Evolutionary conservation across 805 yeast species (phyloP).

Genomic region (Yamadazyma scolyti): DNA sequence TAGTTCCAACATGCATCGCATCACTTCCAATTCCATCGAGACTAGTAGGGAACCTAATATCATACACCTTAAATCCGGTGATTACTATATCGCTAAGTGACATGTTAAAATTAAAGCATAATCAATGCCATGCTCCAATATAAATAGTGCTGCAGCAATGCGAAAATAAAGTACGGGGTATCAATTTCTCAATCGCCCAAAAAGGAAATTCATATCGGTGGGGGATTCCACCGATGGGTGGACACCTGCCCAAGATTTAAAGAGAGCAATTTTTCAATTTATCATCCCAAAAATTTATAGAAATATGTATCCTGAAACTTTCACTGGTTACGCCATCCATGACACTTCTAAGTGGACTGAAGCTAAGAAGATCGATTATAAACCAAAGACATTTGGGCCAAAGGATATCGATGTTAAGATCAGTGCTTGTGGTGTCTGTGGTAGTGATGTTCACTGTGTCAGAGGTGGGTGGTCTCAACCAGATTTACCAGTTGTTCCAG

Average conservation of each 20-base stretch:
- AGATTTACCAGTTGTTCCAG: constrained; percentile 37
- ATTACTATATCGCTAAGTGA: constrained; percentile 13
- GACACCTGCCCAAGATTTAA: no score
- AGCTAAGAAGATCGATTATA: constrained; percentile 22
- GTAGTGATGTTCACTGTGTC: constrained; percentile 53
- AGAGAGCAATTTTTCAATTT: no score
- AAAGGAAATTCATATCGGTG: no score
- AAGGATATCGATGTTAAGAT: constrained; percentile 52
- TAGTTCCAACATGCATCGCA: constrained; percentile 38
- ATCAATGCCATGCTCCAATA: no score
- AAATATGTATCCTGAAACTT: constrained; percentile 24
- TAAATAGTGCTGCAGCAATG: no score
- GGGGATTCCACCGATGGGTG: no score
- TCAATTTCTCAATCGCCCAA: no score
- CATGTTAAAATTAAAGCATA: no score
- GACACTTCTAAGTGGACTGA: constrained; percentile 22
- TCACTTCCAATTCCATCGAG: constrained; percentile 39
- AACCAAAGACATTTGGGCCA: constrained; percentile 19
- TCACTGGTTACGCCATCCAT: constrained; percentile 28
- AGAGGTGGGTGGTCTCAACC: constrained; percentile 50
- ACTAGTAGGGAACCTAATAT: constrained; percentile 36
- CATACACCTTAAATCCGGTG: constrained; percentile 25
- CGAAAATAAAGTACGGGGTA: no score
- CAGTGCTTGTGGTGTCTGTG: constrained; percentile 64
- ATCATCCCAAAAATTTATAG: neutral